Evolutionary conservation across 2,329 filamentous ascomycete genomes (phyloP).

Genomic region (Venturia oleaginea): DNA sequence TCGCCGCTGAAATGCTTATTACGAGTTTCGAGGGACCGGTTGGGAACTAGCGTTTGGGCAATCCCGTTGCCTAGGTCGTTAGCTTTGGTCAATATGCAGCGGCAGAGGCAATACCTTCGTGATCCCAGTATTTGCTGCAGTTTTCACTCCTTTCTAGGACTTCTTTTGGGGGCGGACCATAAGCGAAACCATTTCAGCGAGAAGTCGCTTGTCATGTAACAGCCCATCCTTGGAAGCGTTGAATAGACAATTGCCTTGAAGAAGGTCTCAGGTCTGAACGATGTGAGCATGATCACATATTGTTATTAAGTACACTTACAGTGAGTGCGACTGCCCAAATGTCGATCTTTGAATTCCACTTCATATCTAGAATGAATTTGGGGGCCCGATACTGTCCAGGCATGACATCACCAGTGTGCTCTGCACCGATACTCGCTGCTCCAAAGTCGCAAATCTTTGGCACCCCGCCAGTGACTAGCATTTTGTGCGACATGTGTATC

Average conservation of each 20-base stretch:
- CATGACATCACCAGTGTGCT: conserved; percentile 16
- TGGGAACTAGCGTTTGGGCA: conserved; percentile 20
- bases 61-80: conserved; percentile 21
- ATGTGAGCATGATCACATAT: neutral
- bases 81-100: neutral
- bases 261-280: conserved; percentile 15
- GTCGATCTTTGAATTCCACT: conserved; percentile 16
- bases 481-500: conserved; percentile 27
- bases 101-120: conserved; percentile 12
- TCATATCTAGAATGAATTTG: conserved; percentile 16
- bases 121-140: conserved; percentile 22
- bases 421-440: conserved; percentile 13
- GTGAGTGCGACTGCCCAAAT: conserved; percentile 18
- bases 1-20: conserved; percentile 19
- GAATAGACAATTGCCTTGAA: conserved; percentile 16
- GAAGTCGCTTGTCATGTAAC: conserved; percentile 17
- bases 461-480: conserved; percentile 21
- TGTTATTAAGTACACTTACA: conserved; percentile 13
- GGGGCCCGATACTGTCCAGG: conserved; percentile 16
- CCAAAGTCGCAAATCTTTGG: conserved; percentile 17
- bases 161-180: conserved; percentile 28
- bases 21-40: conserved; percentile 20
- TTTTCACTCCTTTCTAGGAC: conserved; percentile 26
- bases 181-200: conserved; percentile 28
- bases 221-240: conserved; percentile 3